Percentiles rank a stretch among this genome's conserved stretches.
phyloP scores from a whole-genome alignment of 179 eudicot genomes.

The Silene coronaria region DNA sequence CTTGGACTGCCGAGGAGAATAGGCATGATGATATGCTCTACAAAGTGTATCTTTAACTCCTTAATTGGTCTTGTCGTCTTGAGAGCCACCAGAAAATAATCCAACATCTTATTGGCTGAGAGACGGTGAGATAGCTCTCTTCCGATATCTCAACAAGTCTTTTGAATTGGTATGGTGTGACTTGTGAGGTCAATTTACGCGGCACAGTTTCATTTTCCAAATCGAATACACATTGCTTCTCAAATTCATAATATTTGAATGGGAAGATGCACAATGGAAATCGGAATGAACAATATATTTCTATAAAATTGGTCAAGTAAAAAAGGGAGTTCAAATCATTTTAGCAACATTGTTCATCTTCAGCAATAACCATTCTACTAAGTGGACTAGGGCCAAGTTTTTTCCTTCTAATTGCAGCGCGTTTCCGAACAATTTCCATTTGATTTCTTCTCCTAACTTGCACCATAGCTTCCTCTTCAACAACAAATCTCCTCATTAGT shows the following conservation, averaged over 20 bases:
- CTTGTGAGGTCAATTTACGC: no score
- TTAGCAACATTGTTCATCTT: conserved; percentile 24
- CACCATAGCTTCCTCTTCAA: conserved; percentile 86
- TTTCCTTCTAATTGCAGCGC: conserved; percentile 54
- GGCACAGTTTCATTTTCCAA: no score
- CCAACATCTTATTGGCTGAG: conserved; percentile 32
- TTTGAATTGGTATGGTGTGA: no score
- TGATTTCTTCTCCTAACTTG: conserved; percentile 68
- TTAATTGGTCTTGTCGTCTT: conserved; percentile 36
- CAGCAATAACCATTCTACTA: conserved; percentile 66
- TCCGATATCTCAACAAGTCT: no score
- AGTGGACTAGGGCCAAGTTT: conserved; percentile 84
- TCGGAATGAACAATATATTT: neutral
- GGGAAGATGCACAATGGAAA: neutral
- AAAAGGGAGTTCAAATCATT: neutral
- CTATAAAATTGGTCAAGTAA: neutral
- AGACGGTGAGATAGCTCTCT: conserved; percentile 27
- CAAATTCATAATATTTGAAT: conserved; percentile 1
- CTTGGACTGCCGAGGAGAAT: conserved; percentile 40
- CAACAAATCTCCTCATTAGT: conserved; percentile 81
- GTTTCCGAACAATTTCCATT: conserved; percentile 71
- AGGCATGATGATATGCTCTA: conserved; percentile 34
- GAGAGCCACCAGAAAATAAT: conserved; percentile 32
- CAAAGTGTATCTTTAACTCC: conserved; percentile 32
- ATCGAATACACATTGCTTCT: neutral